Percentiles rank a stretch among this genome's conserved stretches.
phyloP scores from a whole-genome alignment of 148 eudicot genomes.

The Spergularia marina region DNA sequence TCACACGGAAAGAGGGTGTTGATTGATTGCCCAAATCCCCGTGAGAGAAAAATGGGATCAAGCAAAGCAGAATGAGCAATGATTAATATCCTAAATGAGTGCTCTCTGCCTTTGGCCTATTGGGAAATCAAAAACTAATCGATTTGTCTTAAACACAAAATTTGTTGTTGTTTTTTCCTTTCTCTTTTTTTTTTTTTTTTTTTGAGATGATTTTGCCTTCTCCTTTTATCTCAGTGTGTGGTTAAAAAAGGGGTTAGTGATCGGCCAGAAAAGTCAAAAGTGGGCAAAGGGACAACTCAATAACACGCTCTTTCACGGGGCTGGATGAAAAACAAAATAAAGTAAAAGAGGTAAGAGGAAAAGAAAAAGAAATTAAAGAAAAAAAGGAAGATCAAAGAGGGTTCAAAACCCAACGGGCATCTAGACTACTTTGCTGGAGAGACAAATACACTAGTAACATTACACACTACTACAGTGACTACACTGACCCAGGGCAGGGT shows the following conservation, averaged over 20 bases:
- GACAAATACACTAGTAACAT: no score
- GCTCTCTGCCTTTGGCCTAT: constrained; percentile 30
- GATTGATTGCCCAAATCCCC: constrained; percentile 31
- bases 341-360: neutral
- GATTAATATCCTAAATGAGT: constrained; percentile 34
- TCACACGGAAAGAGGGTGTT: constrained; percentile 23
- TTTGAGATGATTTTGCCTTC: neutral
- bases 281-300: constrained; percentile 43
- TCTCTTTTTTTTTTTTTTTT: neutral
- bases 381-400: constrained; percentile 21
- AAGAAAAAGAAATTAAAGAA: constrained; percentile 19
- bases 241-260: constrained; percentile 30
- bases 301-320: constrained; percentile 42
- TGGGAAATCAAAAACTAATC: constrained; percentile 30
- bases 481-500: no score
- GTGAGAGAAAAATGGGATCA: constrained; percentile 27
- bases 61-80: constrained; percentile 33
- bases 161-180: neutral
- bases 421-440: neutral
- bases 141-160: constrained; percentile 24
- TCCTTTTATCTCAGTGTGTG: constrained; percentile 19
- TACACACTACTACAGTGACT: no score
- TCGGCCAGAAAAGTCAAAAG: constrained; percentile 52
- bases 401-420: constrained; percentile 22
- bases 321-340: constrained; percentile 18